Base-by-base conservation (phyloP, 805 yeast genomes). In the Gaillardinia entomophila region DNA sequence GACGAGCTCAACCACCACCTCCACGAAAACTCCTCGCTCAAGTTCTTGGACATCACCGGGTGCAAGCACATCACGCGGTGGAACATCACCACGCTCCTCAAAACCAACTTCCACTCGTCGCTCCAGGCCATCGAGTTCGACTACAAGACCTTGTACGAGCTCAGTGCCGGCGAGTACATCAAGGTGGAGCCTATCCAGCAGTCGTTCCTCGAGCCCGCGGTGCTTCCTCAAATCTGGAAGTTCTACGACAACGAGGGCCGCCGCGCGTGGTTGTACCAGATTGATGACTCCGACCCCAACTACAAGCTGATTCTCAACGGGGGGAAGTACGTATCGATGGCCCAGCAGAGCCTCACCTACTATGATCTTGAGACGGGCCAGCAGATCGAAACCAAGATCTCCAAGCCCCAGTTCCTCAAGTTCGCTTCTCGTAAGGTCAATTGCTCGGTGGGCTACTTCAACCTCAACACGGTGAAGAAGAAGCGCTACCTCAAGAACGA, bases 241-340 rank as follows among this genome's bases (percentile, higher is more conserved):
- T 62, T 65, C 35, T 71, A 62, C 48, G 78, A 73, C 43, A 70
- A 74, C 35, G 79, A 76, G 43, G 94, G 95, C 4, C 67, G 95
- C 39, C 68, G 96, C 39, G 79, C 85, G 10, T 87, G 96, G 95
- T 53, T 87, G 12, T 81, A 77, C 54, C 75, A 71, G 48, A 57
- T 64, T 15, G 46, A 49, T 12, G 42, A 55, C 12, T 28, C 38
- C 1, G 63, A 60, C 33, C 55, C 62, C 2, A 55, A 60, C 10
- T 62, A 60, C 33, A 48, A 55, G 27, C 40, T 53, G 15, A 49
- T 61, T 19, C 24, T 57, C 14, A 46, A 45, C 29, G 34, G 35
- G 2, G 18, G 30, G 27, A 34, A 19, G 39, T 24, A 31, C 35
- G 22, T 6, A 7, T 25, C 23, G 2, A 38, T 28, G 16, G 36